Conservation (phyloP, 1,284 basidiomycete genomes). For the Somion occarium region DNA sequence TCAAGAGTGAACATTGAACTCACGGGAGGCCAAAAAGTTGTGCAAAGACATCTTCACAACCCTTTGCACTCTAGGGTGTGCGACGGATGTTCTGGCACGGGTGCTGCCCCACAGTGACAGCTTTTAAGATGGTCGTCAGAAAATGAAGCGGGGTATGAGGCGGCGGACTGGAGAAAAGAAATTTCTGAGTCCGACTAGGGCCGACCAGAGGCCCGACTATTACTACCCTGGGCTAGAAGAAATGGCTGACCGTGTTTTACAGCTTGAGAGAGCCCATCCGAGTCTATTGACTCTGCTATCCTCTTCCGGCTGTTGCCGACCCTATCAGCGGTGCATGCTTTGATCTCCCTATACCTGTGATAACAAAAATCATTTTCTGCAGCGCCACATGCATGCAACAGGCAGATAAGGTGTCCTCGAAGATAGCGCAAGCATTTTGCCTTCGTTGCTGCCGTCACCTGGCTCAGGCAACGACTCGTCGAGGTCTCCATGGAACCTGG, state of each 20-base stretch:
- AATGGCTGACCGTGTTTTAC: too few species aligned
- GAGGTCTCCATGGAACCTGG: too few species aligned
- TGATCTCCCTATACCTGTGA: neutral
- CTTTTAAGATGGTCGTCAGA: neutral
- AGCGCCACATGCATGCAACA: neutral
- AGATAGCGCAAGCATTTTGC: neutral
- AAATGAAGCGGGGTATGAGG: neutral
- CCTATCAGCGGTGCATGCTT: neutral
- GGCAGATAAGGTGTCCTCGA: neutral
- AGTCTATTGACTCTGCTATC: too few species aligned
- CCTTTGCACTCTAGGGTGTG: neutral
- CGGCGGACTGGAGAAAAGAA: neutral
- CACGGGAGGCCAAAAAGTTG: constrained; percentile 4
- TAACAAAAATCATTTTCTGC: neutral
- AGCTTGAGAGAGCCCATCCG: too few species aligned
- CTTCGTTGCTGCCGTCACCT: neutral
- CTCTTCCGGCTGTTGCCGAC: neutral
- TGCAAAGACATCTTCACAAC: neutral
- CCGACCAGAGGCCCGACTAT: neutral
- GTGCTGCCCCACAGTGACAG: neutral
- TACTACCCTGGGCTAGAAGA: too few species aligned
- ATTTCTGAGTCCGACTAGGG: neutral
- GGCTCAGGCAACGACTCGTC: neutral
- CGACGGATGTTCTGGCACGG: neutral
- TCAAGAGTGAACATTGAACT: neutral